Base-by-base conservation (phyloP, 2,329 filamentous ascomycete species). In the Pseudogymnoascus sp. region DNA sequence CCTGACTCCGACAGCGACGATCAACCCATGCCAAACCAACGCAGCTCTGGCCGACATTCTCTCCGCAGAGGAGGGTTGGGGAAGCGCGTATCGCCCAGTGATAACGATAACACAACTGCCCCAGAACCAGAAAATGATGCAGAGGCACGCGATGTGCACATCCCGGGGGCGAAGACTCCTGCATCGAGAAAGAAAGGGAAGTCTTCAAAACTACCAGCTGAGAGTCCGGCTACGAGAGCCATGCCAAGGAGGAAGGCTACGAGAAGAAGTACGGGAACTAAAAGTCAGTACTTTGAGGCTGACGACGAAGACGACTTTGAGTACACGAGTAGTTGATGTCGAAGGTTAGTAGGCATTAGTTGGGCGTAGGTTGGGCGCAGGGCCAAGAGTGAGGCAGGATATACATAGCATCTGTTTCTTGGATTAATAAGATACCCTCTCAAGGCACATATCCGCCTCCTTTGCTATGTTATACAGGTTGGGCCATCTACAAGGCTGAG, bases 221-320 rank as follows among this genome's bases (percentile, higher is more conserved):
- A 62, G 21, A 49, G 38, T 21, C 33, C 61, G 7, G 45, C 29
- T 35, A 37, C 59, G n/a, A 61, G 62, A 26, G 31, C 37, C n/a
- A 49, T 62, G 29, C 62, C 59, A 35, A 62, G 21, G 26, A 37
- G 62, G 19, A 55, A 58, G 29, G 60, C 62, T 12, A 23, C 62
- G 39, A 62, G 61, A 55, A 45, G 41, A 59, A 64, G 64, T 33
- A 61, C 63, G 45, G 60, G 16, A 21, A 38, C 62, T 31, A 63
- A 60, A 43, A 65, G 64, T 61, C 63, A 37, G 12, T 64, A 62
- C 41, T 64, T 64, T 29, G 61, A 66, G 31, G 19, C 60, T 60
- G 26, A 29, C 26, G 61, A 60, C 21, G 61, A 62, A 55, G 61
- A 59, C 19, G 63, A 64, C 10, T 19, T 29, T 16, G 29, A 43